phyloP scores from a whole-genome alignment of 129 eudicot species.

The Flaveria ramosissima region DNA sequence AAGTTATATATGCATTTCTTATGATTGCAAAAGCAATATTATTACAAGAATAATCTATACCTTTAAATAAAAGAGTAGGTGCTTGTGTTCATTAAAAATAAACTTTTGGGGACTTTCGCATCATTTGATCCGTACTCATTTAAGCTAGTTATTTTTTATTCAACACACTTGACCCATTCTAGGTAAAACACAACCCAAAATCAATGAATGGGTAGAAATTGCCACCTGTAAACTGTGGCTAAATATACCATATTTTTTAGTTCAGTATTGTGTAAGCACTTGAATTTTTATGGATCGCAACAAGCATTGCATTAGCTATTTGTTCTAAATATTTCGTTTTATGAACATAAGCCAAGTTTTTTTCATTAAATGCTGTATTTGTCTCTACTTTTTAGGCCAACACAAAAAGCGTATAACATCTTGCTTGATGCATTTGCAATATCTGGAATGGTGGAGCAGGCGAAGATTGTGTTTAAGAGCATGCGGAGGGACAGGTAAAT shows the following conservation, averaged over 20 bases:
- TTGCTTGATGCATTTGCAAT: conserved; percentile 99
- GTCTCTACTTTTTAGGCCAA: conserved; percentile 63
- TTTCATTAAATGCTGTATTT: background rate
- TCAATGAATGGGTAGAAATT: too few species aligned
- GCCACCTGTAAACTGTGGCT: background rate
- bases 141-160: background rate
- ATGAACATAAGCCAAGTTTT: background rate
- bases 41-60: background rate
- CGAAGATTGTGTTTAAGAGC: conserved; percentile 79
- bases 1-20: background rate
- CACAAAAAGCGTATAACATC: conserved; percentile 84
- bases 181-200: too few species aligned
- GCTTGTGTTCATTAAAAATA: too few species aligned
- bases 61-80: too few species aligned
- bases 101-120: too few species aligned
- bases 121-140: background rate
- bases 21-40: background rate
- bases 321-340: background rate
- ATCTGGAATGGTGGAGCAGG: conserved; percentile 96
- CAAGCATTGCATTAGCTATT: background rate
- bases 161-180: background rate
- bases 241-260: background rate
- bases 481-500: conserved; percentile 93
- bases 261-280: background rate
- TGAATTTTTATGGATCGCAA: background rate